Evolutionary conservation across 163 green algal species (phyloP).

Genomic region (Botryococcus braunii): DNA sequence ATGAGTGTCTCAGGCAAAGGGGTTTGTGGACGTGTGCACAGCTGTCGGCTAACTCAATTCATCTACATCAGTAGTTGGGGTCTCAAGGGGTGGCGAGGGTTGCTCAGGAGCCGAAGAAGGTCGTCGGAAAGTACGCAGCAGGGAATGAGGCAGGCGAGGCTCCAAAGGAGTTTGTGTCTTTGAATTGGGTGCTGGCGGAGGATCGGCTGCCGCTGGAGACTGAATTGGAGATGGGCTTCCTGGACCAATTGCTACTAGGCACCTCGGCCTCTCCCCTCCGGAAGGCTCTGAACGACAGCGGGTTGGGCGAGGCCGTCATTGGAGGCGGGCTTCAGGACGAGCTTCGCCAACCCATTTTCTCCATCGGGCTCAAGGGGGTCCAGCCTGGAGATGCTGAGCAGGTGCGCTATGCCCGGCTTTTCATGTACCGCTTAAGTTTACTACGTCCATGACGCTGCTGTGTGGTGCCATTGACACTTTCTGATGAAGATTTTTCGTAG

Average conservation of each 20-base stretch:
- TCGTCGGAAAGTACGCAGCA: slow-evolving; percentile 74
- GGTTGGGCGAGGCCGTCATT: slow-evolving; percentile 83
- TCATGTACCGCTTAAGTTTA: too few species aligned
- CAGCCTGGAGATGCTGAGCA: slow-evolving; percentile 44
- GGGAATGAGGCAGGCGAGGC: slow-evolving; percentile 41
- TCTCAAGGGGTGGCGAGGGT: too few species aligned
- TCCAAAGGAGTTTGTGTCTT: slow-evolving; percentile 71
- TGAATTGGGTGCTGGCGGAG: slow-evolving; percentile 92
- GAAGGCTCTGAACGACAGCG: slow-evolving; percentile 77
- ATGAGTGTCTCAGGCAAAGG: too few species aligned
- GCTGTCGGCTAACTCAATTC: too few species aligned
- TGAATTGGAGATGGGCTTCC: slow-evolving; percentile 81
- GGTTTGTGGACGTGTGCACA: too few species aligned
- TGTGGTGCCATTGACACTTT: too few species aligned
- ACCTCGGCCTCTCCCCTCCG: slow-evolving; percentile 78
- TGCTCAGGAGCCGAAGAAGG: slow-evolving; percentile 42
- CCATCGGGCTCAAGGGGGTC: slow-evolving; percentile 84
- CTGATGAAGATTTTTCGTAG: too few species aligned
- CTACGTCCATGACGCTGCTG: too few species aligned
- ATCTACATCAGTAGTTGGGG: too few species aligned
- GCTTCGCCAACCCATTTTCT: slow-evolving; percentile 87
- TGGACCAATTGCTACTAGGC: slow-evolving; percentile 94
- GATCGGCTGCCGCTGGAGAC: slow-evolving; percentile 83
- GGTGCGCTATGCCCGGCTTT: too few species aligned
- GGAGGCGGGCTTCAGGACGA: slow-evolving; percentile 88